Conservation (phyloP, 306 rosid species). For the Inga oerstediana region DNA sequence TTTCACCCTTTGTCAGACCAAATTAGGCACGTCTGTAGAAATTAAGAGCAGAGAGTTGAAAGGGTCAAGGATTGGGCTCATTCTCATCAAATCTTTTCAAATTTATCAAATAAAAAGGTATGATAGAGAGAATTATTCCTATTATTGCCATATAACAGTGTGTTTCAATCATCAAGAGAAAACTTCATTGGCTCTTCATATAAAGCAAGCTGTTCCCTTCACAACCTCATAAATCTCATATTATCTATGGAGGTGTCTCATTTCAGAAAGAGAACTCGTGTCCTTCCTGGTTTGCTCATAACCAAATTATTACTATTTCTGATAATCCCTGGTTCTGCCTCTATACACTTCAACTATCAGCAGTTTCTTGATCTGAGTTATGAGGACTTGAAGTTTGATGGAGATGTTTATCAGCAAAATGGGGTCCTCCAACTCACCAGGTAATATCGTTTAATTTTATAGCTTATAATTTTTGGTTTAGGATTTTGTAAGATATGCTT, state of each 20-base stretch:
- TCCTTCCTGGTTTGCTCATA: background rate
- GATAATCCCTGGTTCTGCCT: background rate
- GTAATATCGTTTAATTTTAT: background rate
- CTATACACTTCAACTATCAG: constrained; percentile 4
- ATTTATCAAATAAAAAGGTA: background rate
- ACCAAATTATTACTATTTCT: constrained; percentile 1
- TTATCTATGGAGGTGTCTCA: constrained; percentile 12
- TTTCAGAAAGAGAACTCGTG: background rate
- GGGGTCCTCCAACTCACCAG: constrained; percentile 28
- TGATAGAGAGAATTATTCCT: background rate
- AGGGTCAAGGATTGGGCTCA: background rate
- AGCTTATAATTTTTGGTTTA: background rate
- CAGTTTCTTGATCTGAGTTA: background rate
- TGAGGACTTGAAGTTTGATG: constrained; percentile 4
- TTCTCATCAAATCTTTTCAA: background rate
- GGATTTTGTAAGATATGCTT: background rate
- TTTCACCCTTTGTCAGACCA: background rate
- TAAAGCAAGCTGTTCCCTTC: background rate
- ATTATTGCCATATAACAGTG: background rate
- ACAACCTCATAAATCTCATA: background rate
- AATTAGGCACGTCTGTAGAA: background rate
- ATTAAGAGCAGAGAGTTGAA: background rate
- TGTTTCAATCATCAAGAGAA: background rate
- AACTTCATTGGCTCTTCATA: background rate
- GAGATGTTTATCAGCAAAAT: constrained; percentile 22